Evolutionary conservation across 176 grass and related monocot genomes (phyloP).

Genomic region (Raddia distichophylla): DNA sequence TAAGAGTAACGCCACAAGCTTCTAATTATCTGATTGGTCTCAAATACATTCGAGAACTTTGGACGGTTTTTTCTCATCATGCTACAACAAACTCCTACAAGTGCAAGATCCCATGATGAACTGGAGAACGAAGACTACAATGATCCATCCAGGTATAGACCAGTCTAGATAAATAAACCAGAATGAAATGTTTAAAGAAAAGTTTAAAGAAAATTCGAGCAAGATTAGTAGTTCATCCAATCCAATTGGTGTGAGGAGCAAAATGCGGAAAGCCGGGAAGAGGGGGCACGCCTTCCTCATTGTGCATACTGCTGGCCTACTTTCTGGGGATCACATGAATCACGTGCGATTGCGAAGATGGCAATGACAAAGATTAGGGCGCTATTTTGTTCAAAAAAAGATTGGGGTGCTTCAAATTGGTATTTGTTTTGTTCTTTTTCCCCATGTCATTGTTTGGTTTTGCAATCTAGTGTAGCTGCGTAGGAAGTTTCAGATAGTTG

Average conservation of each 20-base stretch:
- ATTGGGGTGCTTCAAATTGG: not conserved
- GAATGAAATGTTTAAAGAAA: no score
- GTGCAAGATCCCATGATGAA: not conserved
- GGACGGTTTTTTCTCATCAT: no score
- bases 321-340: slow-evolving; percentile 3
- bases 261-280: not conserved
- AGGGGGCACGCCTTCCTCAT: not conserved
- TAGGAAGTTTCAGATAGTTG: not conserved
- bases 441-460: not conserved
- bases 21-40: not conserved
- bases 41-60: no score
- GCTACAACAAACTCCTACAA: not conserved
- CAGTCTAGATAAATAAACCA: not conserved
- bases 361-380: not conserved
- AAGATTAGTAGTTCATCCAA: not conserved
- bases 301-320: not conserved
- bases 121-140: not conserved
- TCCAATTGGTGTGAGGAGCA: not conserved
- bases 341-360: not conserved
- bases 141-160: not conserved
- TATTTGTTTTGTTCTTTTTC: no score
- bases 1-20: not conserved
- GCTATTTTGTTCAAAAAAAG: not conserved
- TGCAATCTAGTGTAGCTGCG: not conserved
- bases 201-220: not conserved